Conservation (phyloP, 441 rosid genomes). For the Biscutella laevigata region DNA sequence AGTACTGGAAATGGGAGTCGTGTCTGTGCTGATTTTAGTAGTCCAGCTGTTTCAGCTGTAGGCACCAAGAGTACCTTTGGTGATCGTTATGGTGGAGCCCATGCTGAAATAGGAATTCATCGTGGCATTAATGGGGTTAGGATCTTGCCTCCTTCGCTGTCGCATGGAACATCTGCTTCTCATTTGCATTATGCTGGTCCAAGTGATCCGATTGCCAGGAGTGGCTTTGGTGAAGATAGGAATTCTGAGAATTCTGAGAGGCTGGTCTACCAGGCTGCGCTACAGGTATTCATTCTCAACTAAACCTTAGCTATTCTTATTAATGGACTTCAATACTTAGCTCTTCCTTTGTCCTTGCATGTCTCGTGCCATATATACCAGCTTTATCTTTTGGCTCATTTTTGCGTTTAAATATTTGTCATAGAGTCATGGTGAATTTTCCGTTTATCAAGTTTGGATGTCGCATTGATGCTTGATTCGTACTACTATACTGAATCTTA, state of each 20-base stretch:
- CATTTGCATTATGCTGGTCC: slow-evolving; percentile 37
- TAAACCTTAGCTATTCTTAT: background rate
- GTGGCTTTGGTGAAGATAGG: slow-evolving; percentile 49
- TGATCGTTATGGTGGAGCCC: slow-evolving; percentile 31
- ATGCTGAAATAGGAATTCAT: slow-evolving; percentile 36
- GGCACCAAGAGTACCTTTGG: slow-evolving; percentile 33
- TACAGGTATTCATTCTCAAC: slow-evolving; percentile 48
- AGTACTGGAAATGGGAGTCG: slow-evolving; percentile 23
- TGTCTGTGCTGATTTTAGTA: slow-evolving; percentile 31
- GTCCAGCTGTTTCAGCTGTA: slow-evolving; percentile 37
- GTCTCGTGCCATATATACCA: background rate
- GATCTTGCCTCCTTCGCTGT: slow-evolving; percentile 56
- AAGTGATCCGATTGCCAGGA: slow-evolving; percentile 38
- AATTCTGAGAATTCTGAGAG: slow-evolving; percentile 57
- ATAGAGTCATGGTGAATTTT: background rate
- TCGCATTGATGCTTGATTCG: background rate
- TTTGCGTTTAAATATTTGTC: background rate
- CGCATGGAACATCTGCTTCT: slow-evolving; percentile 39
- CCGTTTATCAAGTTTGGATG: background rate
- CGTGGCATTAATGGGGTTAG: slow-evolving; percentile 51
- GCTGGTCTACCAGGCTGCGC: slow-evolving; percentile 79
- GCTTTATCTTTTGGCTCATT: background rate
- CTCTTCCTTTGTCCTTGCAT: slow-evolving; percentile 2
- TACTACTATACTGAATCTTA: slow-evolving; percentile 5
- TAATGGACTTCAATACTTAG: slow-evolving; percentile 4